A percentile compares a stretch with the other conserved stretches of the same genome.
phyloP scores from a whole-genome alignment of 257 asterid species.

The Forsythia suspensa region DNA sequence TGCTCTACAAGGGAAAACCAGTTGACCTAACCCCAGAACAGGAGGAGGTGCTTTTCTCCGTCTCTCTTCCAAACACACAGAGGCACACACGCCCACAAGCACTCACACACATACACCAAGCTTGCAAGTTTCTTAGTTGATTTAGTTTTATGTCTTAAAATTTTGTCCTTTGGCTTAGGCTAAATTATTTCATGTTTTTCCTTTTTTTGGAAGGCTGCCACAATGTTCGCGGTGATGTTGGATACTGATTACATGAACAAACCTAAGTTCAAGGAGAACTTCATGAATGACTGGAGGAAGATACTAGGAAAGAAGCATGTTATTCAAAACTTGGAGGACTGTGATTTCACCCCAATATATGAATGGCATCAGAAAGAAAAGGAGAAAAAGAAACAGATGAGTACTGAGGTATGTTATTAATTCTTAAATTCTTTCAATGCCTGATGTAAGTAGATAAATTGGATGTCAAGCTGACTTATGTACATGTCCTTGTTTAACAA shows the following conservation, averaged over 20 bases:
- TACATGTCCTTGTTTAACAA: conserved; percentile 14
- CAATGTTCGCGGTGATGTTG: conserved; percentile 93
- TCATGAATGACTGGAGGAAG: conserved; percentile 86
- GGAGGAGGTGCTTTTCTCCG: conserved; percentile 68
- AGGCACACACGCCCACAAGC: not conserved
- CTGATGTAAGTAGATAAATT: conserved; percentile 4
- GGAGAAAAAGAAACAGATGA: conserved; percentile 97
- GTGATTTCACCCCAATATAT: conserved; percentile 85
- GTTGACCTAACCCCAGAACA: conserved; percentile 81
- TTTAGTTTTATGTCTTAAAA: not conserved
- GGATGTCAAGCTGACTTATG: conserved; percentile 5
- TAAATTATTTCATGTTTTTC: conserved; percentile 9
- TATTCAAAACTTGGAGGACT: conserved; percentile 81
- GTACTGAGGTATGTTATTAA: conserved; percentile 53
- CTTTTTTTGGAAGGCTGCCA: conserved; percentile 68
- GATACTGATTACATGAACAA: conserved; percentile 89
- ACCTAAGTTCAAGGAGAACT: conserved; percentile 82
- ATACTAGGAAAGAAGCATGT: conserved; percentile 84
- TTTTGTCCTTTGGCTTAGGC: conserved; percentile 4
- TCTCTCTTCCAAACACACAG: not conserved
- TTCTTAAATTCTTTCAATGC: conserved; percentile 3
- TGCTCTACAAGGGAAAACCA: conserved; percentile 85
- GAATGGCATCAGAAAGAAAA: conserved; percentile 92
- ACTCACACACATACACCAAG: too few species aligned
- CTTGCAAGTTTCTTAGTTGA: too few species aligned